Evolutionary conservation across 306 rosid species (phyloP), one percentile per base, ranked within the genome.

Genomic region (Sphenostylis stenocarpa): DNA sequence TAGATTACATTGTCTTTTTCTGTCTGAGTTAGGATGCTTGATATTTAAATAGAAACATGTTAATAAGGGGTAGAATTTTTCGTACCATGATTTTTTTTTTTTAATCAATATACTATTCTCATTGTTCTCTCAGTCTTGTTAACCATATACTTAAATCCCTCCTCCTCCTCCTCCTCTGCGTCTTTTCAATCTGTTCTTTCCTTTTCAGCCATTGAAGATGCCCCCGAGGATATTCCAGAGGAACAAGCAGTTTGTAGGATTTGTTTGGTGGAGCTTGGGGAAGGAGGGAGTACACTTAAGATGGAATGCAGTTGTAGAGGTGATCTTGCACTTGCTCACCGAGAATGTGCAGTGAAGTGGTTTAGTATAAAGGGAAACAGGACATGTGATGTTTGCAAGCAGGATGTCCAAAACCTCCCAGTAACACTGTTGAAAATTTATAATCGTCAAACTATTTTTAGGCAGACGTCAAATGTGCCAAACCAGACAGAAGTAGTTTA

Each of bases 221-320:
- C 83, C 31, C 88, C 88, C 48, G 97, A 91, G 83, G 97, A 93
- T 84, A 93, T 93, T 81, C 97, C 98, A 4, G 98, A 93, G 81
- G 96, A 91, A 81, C 97, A 93, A 83, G 98, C 98, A 7, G 96
- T 93, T 76, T 93, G 98, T 77, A 83, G 98, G 85, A 93, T 93
- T 83, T 93, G 98, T 88, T 83, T 88, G 57, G 82, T 79, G 39
- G 98, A 87, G 89, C 91, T 93, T 17, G 81, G 84, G 24, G 98
- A 91, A 87, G 98, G 91, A 16, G 96, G 93, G 31, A 89, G 86
- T 79, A 86, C 91, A 29, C 93, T 93, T 48, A 88, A 88, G 86
- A 81, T 93, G 98, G 98, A 91, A 75, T 93, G 98, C 90, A 91
- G 97, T 82, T 93, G 98, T 86, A 93, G 88, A 84, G 98, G 98